Conservation (phyloP, 805 yeast species). For the Cyberlindnera mississippiensis region DNA sequence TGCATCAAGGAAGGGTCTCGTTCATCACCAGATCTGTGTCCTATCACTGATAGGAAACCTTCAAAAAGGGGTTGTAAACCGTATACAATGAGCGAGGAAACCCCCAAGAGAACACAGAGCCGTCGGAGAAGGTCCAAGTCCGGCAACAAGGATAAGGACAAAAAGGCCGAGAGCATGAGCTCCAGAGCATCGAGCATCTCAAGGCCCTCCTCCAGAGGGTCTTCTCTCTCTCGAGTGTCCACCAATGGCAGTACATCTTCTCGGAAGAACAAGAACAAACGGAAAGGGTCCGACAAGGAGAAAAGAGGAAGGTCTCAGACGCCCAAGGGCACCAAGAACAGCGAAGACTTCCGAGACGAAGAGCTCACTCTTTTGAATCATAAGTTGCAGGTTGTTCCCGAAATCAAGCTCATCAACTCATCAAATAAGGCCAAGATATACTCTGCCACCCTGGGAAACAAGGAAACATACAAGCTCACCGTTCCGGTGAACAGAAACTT, state of each 20-base stretch:
- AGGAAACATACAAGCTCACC: constrained; percentile 17
- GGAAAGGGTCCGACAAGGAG: not conserved
- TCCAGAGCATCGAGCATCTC: not conserved
- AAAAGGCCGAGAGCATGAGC: not conserved
- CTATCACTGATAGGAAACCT: not conserved
- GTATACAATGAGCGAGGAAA: not conserved
- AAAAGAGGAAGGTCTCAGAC: not conserved
- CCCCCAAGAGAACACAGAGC: not conserved
- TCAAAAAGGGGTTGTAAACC: too few species aligned
- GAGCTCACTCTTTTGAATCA: constrained; percentile 17
- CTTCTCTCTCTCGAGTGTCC: too few species aligned
- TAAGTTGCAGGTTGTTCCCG: constrained; percentile 6
- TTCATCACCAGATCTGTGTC: not conserved
- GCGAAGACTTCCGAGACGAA: constrained; percentile 10
- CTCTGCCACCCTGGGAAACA: constrained; percentile 12
- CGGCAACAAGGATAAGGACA: not conserved
- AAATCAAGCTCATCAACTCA: constrained; percentile 21
- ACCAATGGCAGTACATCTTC: not conserved
- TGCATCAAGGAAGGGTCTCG: not conserved
- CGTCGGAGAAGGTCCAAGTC: not conserved
- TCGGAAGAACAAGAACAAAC: not conserved
- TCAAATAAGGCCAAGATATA: constrained; percentile 18
- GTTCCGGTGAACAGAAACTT: constrained; percentile 17
- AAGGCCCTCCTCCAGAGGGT: not conserved
- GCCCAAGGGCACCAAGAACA: not conserved